Conservation (phyloP, 441 rosid species). For the Aquilaria agallochum region DNA sequence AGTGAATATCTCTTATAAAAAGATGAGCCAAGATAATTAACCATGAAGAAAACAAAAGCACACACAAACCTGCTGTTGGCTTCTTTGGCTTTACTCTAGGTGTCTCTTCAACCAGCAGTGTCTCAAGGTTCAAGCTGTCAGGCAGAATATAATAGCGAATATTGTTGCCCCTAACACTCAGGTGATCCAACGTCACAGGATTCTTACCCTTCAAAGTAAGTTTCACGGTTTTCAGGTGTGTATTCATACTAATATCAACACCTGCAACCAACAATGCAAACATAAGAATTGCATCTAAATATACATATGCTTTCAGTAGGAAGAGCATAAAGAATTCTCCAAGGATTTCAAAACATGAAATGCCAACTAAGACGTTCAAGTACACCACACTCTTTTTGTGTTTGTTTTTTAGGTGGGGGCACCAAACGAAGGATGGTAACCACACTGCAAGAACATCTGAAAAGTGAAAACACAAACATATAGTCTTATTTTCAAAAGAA, state of each 20-base stretch:
- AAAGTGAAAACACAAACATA: no score
- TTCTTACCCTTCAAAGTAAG: constrained; percentile 91
- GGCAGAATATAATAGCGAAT: constrained; percentile 96
- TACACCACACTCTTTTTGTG: no score
- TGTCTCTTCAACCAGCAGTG: constrained; percentile 89
- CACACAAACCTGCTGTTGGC: constrained; percentile 74
- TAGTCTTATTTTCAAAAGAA: no score
- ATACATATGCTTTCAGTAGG: background rate
- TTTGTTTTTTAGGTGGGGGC: no score
- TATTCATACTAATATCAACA: constrained; percentile 96
- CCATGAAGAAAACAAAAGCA: background rate
- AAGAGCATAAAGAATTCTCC: background rate
- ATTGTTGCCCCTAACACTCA: constrained; percentile 96
- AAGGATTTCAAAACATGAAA: background rate
- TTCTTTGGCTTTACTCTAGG: constrained; percentile 94
- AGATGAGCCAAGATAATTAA: background rate
- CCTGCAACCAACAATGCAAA: constrained; percentile 37
- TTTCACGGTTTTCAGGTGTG: constrained; percentile 89
- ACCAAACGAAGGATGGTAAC: no score
- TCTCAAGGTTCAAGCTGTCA: constrained; percentile 96
- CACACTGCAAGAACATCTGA: no score
- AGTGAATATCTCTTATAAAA: background rate
- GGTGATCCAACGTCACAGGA: constrained; percentile 86
- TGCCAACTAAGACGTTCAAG: background rate
- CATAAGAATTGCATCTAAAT: constrained; percentile 2